Evolutionary conservation across 73 alveolate species (phyloP), one percentile per base, ranked within the genome.

Genomic region (Loxodes magnus): DNA sequence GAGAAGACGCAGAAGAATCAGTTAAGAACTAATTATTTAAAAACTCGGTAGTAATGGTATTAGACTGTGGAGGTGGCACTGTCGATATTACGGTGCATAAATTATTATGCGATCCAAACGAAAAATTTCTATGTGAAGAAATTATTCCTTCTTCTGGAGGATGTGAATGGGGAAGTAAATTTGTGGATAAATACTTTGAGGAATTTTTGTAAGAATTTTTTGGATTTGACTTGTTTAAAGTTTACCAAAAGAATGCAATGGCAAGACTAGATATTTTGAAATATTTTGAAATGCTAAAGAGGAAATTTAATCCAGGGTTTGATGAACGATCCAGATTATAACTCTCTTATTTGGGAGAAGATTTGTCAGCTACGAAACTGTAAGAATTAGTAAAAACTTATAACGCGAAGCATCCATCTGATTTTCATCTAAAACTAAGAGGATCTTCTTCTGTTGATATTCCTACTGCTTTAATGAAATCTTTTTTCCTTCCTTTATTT

Each of bases 41-140:
- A 69, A 81, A 74, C 31, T 66, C 88, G 24, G 87, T 84, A 6
- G 89, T 91, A 20, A 80, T 91, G 92, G 98, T 91, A 2, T 71
- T 91, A 49, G 98, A 91, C 70, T 84, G 96, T 60, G 98, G 98
- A 28, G 98, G 98, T 16, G 98, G 98, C 0, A 91, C 98, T 6
- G 96, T 84, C 28, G 98, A 91, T 70, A 91, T 91, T 41, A 87
- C 96, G 15, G 88, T 91, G 37, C 96, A 90, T 44, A 91, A 91
- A 67, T 61, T 91, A 37, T 74, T 71, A 57, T 88, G 98, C 53
- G 90, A 90, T 16, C 95, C 97, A 3, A 74, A 68, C 62, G 98
- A 91, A 56, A 84, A 68, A 35, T 91, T 91, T 58, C 61, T 91
- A 48, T 88, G 98, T 63, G 94, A 91, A 62, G 98, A 91, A 50